Base-by-base conservation (phyloP, 139 green algal species). In the Chlorokybus atmophyticus region DNA sequence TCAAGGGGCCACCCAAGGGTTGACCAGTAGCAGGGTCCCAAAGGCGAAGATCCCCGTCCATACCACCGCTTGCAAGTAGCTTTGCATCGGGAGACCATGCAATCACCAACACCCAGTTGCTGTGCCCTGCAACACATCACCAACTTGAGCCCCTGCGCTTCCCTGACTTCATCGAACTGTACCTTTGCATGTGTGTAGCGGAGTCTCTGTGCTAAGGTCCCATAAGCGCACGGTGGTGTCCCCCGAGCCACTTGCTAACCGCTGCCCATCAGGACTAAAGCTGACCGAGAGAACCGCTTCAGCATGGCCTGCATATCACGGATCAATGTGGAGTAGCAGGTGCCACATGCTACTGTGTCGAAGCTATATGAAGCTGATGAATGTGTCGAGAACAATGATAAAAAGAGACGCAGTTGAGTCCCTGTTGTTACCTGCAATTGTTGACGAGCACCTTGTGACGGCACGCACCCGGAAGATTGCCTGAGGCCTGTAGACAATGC, bases 211-310 rank as follows among this genome's bases (percentile, higher is more conserved):
- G 64, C 75, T 70, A 5, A 97, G 71, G 71, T 96, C 81, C 91
- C 91, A 98, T 3, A 96, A 68, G 2, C 91, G 68, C 32, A 98
- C 78, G 0, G 82, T 95, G 17, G 79, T 89, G 76, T 98, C 91
- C 0, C 91, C 91, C 0, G 56, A 79, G 21, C 91, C 91, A 35
- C 74, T 93, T 21, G 81, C 85, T 35, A 98, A 74, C 38, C 67
- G 66, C 52, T 71, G 71, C 26, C 91, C 90, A 62, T 94, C 73
- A 2, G 88, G 89, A 29, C 72, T 87, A 79, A 99, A 99, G n/a
- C 58, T 40, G 0, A 95, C 85, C 2, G 73, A 69, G 31, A 97
- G 80, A 30, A 99, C 85, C 4, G 86, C 71, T 59, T 96, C 89
- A 1, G 80, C 73, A 63, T 99, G 91, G 1, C 87, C 87, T 67